Conservation (phyloP, 805 yeast species). For the Spencermartinsiella europaea region DNA sequence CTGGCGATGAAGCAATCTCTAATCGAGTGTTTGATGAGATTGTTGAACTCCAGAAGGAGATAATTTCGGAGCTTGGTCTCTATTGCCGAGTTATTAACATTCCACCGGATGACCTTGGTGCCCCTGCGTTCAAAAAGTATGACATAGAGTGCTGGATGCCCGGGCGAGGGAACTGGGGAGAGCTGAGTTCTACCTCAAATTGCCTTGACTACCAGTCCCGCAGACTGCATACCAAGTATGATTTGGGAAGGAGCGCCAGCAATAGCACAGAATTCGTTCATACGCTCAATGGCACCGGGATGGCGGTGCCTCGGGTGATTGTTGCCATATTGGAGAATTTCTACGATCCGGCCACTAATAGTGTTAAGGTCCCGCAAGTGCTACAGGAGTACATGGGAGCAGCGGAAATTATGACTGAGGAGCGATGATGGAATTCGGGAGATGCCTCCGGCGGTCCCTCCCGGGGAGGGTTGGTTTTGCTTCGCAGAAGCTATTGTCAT, state of each 20-base stretch:
- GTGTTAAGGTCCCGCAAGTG: constrained; percentile 61
- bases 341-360: constrained; percentile 54
- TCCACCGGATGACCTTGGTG: constrained; percentile 89
- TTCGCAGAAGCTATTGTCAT: no score
- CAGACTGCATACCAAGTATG: constrained; percentile 65
- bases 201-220: constrained; percentile 89
- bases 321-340: constrained; percentile 85
- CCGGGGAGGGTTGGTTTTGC: no score
- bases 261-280: constrained; percentile 49
- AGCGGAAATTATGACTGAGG: constrained; percentile 38
- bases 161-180: constrained; percentile 90
- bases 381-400: constrained; percentile 71
- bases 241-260: constrained; percentile 20
- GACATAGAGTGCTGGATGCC: constrained; percentile 99
- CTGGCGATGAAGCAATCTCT: constrained; percentile 29
- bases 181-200: constrained; percentile 83
- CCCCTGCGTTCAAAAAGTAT: constrained; percentile 86
- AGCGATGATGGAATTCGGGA: no score
- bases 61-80: constrained; percentile 65
- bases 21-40: constrained; percentile 51
- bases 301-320: constrained; percentile 90
- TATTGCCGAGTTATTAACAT: constrained; percentile 77
- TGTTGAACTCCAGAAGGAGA: constrained; percentile 56
- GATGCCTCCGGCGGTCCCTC: no score
- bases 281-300: constrained; percentile 91